These are phyloP conservation scores for Phlyctochytrium arcticum DNA, from an alignment of 192 early-diverging fungal species.

Conservation along the genomic window DNA sequence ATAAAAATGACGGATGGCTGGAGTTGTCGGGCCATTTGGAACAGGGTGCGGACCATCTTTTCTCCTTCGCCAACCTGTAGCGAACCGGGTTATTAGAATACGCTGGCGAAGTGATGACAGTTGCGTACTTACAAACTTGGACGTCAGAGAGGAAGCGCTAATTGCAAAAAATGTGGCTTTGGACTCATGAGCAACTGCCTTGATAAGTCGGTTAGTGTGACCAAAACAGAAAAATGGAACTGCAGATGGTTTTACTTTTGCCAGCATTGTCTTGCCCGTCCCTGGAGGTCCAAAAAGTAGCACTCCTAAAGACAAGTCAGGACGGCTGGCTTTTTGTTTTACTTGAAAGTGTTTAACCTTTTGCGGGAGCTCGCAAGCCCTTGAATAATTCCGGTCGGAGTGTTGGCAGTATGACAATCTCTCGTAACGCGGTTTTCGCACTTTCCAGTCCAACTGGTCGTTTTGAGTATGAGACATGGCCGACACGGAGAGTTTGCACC, in stretches of 20 bases:
- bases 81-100: neutral
- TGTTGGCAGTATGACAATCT: slow-evolving; percentile 54
- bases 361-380: slow-evolving; percentile 48
- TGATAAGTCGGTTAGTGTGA: no score
- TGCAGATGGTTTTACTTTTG: slow-evolving; percentile 31
- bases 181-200: slow-evolving; percentile 48
- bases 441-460: slow-evolving; percentile 38
- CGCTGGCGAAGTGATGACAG: neutral
- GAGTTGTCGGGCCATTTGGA: slow-evolving; percentile 47
- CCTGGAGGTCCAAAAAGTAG: slow-evolving; percentile 54
- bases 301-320: slow-evolving; percentile 34
- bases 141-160: slow-evolving; percentile 50
- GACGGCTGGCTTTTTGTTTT: no score
- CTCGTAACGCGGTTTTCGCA: slow-evolving; percentile 47
- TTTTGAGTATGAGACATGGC: neutral
- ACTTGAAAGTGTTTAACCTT: no score
- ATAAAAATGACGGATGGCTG: slow-evolving; percentile 56
- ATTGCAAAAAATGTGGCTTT: slow-evolving; percentile 54
- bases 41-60: slow-evolving; percentile 51
- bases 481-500: no score
- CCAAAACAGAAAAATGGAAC: neutral
- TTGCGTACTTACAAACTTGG: slow-evolving; percentile 43
- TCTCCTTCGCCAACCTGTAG: slow-evolving; percentile 51
- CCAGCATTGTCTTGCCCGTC: slow-evolving; percentile 59
- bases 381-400: slow-evolving; percentile 55